Evolutionary conservation across 2,329 filamentous ascomycete species (phyloP).

Genomic region (Scedosporium minutisporum): DNA sequence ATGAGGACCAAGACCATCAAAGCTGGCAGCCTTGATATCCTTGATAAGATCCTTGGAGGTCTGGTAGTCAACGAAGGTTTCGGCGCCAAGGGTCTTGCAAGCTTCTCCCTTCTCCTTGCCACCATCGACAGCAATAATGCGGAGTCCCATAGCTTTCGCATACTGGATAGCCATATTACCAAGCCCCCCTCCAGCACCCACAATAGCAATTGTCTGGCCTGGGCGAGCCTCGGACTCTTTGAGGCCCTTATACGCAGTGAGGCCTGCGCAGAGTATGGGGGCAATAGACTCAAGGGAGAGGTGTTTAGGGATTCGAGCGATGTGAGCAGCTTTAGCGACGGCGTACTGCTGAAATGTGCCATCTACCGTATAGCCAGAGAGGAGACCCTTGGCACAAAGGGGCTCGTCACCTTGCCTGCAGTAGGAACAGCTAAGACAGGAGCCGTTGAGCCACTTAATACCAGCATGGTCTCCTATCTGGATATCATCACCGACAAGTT

Average conservation of each 20-base stretch:
- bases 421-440: constrained; percentile 73
- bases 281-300: constrained; percentile 66
- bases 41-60: constrained; percentile 63
- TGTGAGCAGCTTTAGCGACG: constrained; percentile 76
- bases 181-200: constrained; percentile 77
- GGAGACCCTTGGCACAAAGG: constrained; percentile 62
- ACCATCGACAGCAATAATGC: constrained; percentile 70
- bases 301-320: constrained; percentile 71
- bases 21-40: constrained; percentile 73
- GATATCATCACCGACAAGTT: constrained; percentile 63
- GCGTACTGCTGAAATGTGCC: constrained; percentile 90
- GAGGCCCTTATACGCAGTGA: constrained; percentile 85
- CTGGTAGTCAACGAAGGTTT: constrained; percentile 62
- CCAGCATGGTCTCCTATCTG: constrained; percentile 78
- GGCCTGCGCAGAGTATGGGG: constrained; percentile 73
- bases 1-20: constrained; percentile 75
- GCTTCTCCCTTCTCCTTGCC: constrained; percentile 72
- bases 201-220: constrained; percentile 71
- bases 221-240: constrained; percentile 70
- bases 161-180: constrained; percentile 77
- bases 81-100: constrained; percentile 60
- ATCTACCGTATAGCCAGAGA: constrained; percentile 89
- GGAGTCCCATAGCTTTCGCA: constrained; percentile 80
- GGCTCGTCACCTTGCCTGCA: constrained; percentile 76
- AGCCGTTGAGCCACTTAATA: constrained; percentile 88